These are phyloP conservation scores for Lasiodiplodia sp. DNA, from an alignment of 2,329 filamentous ascomycete genomes.

Conservation along the genomic window DNA sequence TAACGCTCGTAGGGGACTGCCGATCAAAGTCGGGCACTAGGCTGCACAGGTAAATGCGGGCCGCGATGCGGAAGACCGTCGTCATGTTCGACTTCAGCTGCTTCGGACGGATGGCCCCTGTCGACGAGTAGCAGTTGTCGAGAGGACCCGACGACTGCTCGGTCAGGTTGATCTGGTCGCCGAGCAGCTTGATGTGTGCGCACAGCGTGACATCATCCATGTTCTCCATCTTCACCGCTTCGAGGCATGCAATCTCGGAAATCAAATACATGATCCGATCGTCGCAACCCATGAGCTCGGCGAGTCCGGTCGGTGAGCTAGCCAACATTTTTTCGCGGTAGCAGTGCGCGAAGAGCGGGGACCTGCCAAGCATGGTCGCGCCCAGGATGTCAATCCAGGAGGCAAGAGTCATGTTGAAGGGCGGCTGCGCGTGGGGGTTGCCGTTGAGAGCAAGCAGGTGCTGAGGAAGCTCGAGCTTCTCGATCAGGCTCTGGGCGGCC, in stretches of 20 bases:
- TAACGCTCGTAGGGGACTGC: slow-evolving; percentile 74
- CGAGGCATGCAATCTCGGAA: slow-evolving; percentile 94
- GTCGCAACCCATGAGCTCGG: slow-evolving; percentile 96
- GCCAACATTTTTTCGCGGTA: slow-evolving; percentile 90
- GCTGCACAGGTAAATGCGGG: slow-evolving; percentile 95
- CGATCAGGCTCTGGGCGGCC: slow-evolving; percentile 83
- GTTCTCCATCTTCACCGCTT: slow-evolving; percentile 78
- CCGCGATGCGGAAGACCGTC: slow-evolving; percentile 86
- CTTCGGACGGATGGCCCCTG: slow-evolving; percentile 79
- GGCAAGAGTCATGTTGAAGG: slow-evolving; percentile 94
- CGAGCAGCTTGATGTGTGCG: slow-evolving; percentile 87
- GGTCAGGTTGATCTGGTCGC: slow-evolving; percentile 82
- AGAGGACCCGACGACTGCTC: slow-evolving; percentile 62
- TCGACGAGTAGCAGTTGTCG: slow-evolving; percentile 62
- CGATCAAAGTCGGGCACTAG: slow-evolving; percentile 88
- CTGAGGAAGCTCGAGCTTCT: slow-evolving; percentile 80
- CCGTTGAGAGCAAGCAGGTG: slow-evolving; percentile 66
- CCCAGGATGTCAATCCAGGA: slow-evolving; percentile 98
- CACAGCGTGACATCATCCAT: slow-evolving; percentile 88
- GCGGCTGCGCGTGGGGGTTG: slow-evolving; percentile 69
- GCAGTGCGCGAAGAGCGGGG: slow-evolving; percentile 89
- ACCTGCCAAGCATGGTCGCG: slow-evolving; percentile 85
- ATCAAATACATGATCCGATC: slow-evolving; percentile 98
- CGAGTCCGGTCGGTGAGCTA: slow-evolving; percentile 72
- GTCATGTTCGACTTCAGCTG: slow-evolving; percentile 90